Evolutionary conservation across 768 basidiomycete genomes (phyloP).

Genomic region (Amyloporia xantha): DNA sequence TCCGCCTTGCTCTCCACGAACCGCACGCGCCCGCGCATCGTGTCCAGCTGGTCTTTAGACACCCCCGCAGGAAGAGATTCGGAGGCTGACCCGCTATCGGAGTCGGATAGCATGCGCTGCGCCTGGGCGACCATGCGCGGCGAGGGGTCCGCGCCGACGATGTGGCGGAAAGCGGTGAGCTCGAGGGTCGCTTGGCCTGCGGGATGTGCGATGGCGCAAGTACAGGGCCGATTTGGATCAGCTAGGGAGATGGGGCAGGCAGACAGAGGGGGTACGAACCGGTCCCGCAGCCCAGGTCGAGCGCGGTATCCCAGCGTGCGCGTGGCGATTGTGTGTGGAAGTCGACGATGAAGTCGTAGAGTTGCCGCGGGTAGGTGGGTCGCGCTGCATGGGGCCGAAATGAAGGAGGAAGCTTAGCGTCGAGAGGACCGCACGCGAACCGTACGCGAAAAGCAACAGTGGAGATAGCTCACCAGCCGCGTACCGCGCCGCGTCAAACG

Average conservation of each 20-base stretch:
- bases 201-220: too few relatives aligned
- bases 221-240: too few relatives aligned
- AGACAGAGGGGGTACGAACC: slow-evolving; percentile 33
- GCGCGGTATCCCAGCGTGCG: slow-evolving; percentile 46
- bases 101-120: slow-evolving; percentile 11
- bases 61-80: slow-evolving; percentile 8
- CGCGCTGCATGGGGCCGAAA: slow-evolving; percentile 35
- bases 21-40: slow-evolving; percentile 20
- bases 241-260: too few relatives aligned
- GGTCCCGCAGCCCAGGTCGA: slow-evolving; percentile 84
- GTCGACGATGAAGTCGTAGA: slow-evolving; percentile 56
- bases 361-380: slow-evolving; percentile 63
- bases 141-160: slow-evolving; percentile 74
- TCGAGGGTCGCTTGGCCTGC: slow-evolving; percentile 65
- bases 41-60: neutral
- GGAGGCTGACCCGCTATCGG: slow-evolving; percentile 4
- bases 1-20: slow-evolving; percentile 45
- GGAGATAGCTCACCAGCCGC: slow-evolving; percentile 31
- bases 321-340: slow-evolving; percentile 40
- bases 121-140: slow-evolving; percentile 57
- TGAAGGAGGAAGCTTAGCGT: neutral
- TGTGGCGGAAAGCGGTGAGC: slow-evolving; percentile 47
- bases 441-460: neutral
- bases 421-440: neutral
- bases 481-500: slow-evolving; percentile 64